Evolutionary conservation across 768 basidiomycete species (phyloP).

Genomic region (Pleurotus sapidus): DNA sequence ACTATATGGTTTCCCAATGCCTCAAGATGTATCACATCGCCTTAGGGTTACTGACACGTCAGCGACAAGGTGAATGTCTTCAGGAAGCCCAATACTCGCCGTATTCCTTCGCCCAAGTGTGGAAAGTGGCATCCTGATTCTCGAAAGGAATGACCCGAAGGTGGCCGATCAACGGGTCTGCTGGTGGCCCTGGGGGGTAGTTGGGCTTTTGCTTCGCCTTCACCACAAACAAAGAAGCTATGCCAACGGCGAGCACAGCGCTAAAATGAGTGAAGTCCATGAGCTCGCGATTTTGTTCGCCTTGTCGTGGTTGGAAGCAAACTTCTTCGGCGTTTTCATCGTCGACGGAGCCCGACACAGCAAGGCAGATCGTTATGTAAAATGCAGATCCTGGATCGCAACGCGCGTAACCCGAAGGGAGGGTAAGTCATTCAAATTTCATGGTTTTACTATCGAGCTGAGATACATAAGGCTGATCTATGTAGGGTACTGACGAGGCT

Average conservation of each 20-base stretch:
- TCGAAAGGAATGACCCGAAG: conserved; percentile 37
- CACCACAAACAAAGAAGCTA: background rate
- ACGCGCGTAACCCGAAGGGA: too few species aligned
- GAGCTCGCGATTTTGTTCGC: too few species aligned
- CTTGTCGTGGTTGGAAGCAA: too few species aligned
- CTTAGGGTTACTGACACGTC: background rate
- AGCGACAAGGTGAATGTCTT: background rate
- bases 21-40: background rate
- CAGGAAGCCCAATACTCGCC: conserved; percentile 27
- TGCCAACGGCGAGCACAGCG: background rate
- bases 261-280: background rate
- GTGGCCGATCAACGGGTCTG: conserved; percentile 45
- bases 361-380: too few species aligned
- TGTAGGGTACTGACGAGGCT: too few species aligned
- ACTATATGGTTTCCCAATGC: background rate
- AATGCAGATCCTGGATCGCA: too few species aligned
- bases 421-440: too few species aligned
- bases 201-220: background rate
- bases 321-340: too few species aligned
- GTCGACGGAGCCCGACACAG: too few species aligned
- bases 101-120: conserved; percentile 37
- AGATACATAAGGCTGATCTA: too few species aligned
- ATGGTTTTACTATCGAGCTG: too few species aligned
- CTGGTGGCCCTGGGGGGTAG: conserved; percentile 47
- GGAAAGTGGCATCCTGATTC: conserved; percentile 36